Conservation (phyloP, 768 basidiomycete genomes). For the Leucocoprinus sp. region DNA sequence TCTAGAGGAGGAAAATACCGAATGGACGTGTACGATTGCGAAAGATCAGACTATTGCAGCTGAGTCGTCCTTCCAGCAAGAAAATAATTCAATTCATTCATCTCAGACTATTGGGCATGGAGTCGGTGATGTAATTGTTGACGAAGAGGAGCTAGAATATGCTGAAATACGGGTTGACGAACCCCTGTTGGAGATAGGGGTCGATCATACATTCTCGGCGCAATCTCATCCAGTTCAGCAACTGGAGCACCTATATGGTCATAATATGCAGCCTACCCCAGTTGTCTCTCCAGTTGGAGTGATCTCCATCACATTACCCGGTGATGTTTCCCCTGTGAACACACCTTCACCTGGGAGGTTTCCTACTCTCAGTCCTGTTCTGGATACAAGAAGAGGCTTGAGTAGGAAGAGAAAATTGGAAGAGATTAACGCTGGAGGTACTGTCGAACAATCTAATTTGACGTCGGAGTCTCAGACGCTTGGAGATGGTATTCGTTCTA, state of each 20-base stretch:
- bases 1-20: neutral
- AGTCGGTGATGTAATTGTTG: neutral
- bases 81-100: neutral
- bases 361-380: neutral
- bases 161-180: neutral
- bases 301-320: neutral
- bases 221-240: neutral
- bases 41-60: neutral
- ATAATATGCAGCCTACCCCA: neutral
- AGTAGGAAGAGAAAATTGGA: conserved; percentile 8
- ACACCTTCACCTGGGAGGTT: neutral
- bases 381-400: neutral
- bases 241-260: neutral
- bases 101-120: neutral
- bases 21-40: neutral
- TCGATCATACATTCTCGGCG: neutral
- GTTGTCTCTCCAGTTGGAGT: neutral
- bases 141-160: neutral
- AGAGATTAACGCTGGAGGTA: neutral
- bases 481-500: neutral
- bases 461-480: neutral
- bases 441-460: neutral
- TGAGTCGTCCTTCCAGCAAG: neutral
- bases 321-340: conserved; percentile 8
- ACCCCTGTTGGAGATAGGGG: neutral